These are phyloP conservation scores for Teratosphaeria nubilosa DNA, from an alignment of 2,329 filamentous ascomycete species.

Conservation along the genomic window DNA sequence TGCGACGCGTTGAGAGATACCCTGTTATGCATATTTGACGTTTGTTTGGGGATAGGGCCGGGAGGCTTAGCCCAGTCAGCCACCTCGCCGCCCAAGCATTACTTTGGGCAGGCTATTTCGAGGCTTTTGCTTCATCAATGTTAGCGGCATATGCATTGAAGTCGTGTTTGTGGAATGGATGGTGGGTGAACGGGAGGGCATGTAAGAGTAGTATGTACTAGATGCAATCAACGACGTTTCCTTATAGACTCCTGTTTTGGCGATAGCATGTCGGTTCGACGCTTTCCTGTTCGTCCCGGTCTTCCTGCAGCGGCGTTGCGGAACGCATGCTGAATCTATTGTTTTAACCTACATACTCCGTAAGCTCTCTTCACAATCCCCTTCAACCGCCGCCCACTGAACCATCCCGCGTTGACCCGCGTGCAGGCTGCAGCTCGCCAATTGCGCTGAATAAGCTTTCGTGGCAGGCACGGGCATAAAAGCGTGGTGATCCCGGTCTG, in stretches of 20 bases:
- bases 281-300: neutral
- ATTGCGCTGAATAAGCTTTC: neutral
- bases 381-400: neutral
- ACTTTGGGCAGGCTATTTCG: neutral
- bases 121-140: neutral
- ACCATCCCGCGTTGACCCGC: neutral
- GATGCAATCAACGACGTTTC: neutral
- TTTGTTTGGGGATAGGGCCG: neutral
- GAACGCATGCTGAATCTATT: neutral
- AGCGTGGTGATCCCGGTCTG: neutral
- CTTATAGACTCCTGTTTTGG: neutral
- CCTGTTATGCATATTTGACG: neutral
- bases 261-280: neutral
- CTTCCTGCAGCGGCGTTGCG: neutral
- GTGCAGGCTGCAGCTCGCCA: neutral
- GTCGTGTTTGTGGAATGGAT: neutral
- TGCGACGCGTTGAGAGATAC: neutral
- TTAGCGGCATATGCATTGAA: neutral
- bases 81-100: neutral
- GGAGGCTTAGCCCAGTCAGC: neutral
- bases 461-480: neutral
- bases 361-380: neutral
- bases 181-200: neutral
- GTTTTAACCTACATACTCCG: no score
- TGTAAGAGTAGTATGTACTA: neutral